These are phyloP conservation scores for Pezizomycotina sp. DNA, from an alignment of 2,329 filamentous ascomycete genomes.

Conservation along the genomic window DNA sequence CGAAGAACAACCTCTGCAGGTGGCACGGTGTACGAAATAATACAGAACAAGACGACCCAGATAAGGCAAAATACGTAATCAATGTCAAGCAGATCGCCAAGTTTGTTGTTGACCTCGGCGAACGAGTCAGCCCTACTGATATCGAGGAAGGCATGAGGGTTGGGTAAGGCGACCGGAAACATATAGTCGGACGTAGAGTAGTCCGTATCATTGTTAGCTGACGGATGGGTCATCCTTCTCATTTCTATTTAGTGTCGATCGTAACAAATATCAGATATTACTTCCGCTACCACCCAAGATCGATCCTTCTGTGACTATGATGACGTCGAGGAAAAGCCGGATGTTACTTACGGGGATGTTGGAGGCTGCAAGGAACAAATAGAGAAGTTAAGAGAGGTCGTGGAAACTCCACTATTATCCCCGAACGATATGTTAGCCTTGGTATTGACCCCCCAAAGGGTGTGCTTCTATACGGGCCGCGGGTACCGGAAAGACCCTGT, in stretches of 20 bases:
- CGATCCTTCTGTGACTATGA: conserved; percentile 98
- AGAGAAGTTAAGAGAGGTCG: conserved; percentile 94
- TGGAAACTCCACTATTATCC: conserved; percentile 93
- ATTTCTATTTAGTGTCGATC: conserved; percentile 49
- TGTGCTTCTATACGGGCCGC: conserved; percentile 86
- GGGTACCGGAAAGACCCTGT: conserved; percentile 97
- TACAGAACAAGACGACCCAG: conserved; percentile 85
- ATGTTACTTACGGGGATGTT: conserved; percentile 96
- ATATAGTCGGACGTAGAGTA: not conserved
- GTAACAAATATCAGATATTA: conserved; percentile 98
- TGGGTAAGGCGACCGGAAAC: conserved; percentile 38
- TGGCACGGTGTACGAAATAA: no score
- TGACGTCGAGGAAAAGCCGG: conserved; percentile 99
- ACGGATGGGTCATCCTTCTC: not conserved
- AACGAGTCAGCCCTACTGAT: conserved; percentile 92
- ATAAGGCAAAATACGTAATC: conserved; percentile 99
- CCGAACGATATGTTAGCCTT: conserved; percentile 97
- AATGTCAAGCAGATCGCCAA: conserved; percentile 99
- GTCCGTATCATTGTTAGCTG: not conserved
- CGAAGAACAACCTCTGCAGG: conserved; percentile 82
- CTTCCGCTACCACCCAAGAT: conserved; percentile 94
- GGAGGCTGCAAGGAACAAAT: conserved; percentile 99
- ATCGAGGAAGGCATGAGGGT: conserved; percentile 99
- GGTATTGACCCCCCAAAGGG: conserved; percentile 98
- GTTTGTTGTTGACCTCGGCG: conserved; percentile 94